Evolutionary conservation across 768 basidiomycete species (phyloP), one percentile per base, ranked within the genome.

Genomic region (Lanmaoa rubissima): DNA sequence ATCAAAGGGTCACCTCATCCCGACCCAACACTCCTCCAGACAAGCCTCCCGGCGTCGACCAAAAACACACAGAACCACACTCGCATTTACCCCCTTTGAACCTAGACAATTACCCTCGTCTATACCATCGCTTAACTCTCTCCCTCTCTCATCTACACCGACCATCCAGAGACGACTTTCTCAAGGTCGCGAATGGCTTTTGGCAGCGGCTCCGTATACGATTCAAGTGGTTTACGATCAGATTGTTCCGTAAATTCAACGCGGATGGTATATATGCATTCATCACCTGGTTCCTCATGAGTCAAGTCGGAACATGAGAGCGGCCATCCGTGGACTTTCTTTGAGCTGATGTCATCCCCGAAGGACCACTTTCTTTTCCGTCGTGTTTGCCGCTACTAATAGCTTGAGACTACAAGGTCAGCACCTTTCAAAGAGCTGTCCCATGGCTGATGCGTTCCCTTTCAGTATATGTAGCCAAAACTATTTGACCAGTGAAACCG

Each of bases 161-260:
- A 36, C 96, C 94, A 1, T 91, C 92, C 0, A 84, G 87, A 42
- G 94, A 97, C 44, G 92, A 98, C 68, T 87, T 98, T 56, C 79
- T 98, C 36, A 84, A 82, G 19, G 88, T 92, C 4, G 87, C 95
- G 5, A 89, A 82, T 32, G 86, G 87, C n/a, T 94, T 95, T 70
- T 94, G 94, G 87, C 83, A 96, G 62, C 85, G 97, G 3, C 71
- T 89, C 26, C 82, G 87, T 21, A 90, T 98, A 62, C 83, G 93
- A n/a, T 92, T 98, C 77, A 94, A 94, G 69, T 99, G 97, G 97
- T 90, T 94, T 62, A 93, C 93, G 11, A 95, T 98, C 64, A 81
- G 92, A 59, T 93, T 92, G 5, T 99, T 97, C 75, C 84, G 96
- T 46, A 87, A 84, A 66, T 99, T 95, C 74, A 94, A 97, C 63